Percentiles rank a stretch among this genome's conserved stretches.
Evolutionary conservation across 2,329 filamentous ascomycete species (phyloP).

Genomic region (Verticillium zaregamsianum): DNA sequence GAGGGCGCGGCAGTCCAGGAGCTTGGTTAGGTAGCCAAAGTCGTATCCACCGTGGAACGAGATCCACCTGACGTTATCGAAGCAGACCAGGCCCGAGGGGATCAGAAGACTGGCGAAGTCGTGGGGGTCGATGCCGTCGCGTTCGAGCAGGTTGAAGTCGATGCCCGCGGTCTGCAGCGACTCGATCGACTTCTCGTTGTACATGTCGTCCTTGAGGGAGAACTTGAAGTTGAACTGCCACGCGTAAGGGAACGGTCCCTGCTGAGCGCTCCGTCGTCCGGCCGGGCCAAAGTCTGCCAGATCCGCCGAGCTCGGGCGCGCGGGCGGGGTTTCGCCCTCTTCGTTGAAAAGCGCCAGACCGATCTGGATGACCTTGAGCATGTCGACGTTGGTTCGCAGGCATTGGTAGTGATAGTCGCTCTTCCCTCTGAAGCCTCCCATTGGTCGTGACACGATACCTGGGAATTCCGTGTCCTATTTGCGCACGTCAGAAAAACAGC

Average conservation of each 20-base stretch:
- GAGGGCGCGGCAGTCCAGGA: constrained; percentile 76
- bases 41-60: constrained; percentile 98
- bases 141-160: constrained; percentile 78
- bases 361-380: constrained; percentile 96
- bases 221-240: constrained; percentile 99
- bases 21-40: constrained; percentile 94
- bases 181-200: constrained; percentile 90
- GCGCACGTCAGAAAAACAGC: constrained; percentile 4
- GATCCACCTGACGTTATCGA: constrained; percentile 89
- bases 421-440: constrained; percentile 91
- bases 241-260: constrained; percentile 69
- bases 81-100: constrained; percentile 84
- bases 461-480: constrained; percentile 95
- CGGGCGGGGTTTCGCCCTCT: constrained; percentile 80
- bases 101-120: constrained; percentile 88
- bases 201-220: constrained; percentile 93
- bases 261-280: constrained; percentile 34
- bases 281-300: constrained; percentile 31
- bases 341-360: constrained; percentile 91
- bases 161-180: constrained; percentile 89
- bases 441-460: constrained; percentile 92
- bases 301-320: constrained; percentile 52
- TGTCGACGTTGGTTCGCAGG: constrained; percentile 91
- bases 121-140: constrained; percentile 84
- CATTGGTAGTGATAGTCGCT: constrained; percentile 99